Conservation (phyloP, 352 stramenopile species). For the Blastocystis sp. region DNA sequence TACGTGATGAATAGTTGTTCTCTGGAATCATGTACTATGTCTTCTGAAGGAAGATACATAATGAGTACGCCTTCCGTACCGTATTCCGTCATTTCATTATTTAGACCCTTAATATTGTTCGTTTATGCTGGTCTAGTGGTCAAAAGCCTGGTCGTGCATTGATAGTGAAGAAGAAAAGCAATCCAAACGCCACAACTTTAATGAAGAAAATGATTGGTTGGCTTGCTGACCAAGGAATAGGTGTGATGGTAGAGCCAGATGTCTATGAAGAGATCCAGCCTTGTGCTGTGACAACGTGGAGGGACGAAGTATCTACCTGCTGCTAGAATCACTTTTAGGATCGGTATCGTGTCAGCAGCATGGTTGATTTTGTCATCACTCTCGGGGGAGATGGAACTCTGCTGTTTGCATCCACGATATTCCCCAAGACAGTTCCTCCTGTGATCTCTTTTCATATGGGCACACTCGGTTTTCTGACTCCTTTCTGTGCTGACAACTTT, state of each 20-base stretch:
- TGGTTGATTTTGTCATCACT: constrained; percentile 81
- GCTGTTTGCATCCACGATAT: constrained; percentile 73
- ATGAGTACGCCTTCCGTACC: constrained; percentile 36
- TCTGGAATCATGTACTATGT: constrained; percentile 4
- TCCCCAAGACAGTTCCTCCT: constrained; percentile 82
- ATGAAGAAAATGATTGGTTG: constrained; percentile 70
- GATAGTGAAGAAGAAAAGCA: constrained; percentile 79
- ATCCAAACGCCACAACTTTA: constrained; percentile 72
- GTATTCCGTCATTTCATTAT: not conserved
- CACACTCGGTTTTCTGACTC: constrained; percentile 79
- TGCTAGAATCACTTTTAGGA: constrained; percentile 71
- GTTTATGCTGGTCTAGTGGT: not conserved
- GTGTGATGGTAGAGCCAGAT: constrained; percentile 71
- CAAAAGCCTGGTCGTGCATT: constrained; percentile 65
- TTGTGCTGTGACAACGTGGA: constrained; percentile 68
- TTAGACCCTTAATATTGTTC: constrained; percentile 38
- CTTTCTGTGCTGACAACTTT: constrained; percentile 73
- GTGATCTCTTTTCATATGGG: constrained; percentile 83
- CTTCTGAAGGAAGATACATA: constrained; percentile 21
- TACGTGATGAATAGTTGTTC: not conserved
- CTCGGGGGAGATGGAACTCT: constrained; percentile 87
- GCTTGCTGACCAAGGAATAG: constrained; percentile 73
- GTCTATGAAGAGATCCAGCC: constrained; percentile 71
- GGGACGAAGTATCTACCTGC: constrained; percentile 66
- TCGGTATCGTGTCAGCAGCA: constrained; percentile 62